These are phyloP conservation scores for Solanum aculeatissimum DNA, from an alignment of 305 asterid species.

Conservation along the genomic window DNA sequence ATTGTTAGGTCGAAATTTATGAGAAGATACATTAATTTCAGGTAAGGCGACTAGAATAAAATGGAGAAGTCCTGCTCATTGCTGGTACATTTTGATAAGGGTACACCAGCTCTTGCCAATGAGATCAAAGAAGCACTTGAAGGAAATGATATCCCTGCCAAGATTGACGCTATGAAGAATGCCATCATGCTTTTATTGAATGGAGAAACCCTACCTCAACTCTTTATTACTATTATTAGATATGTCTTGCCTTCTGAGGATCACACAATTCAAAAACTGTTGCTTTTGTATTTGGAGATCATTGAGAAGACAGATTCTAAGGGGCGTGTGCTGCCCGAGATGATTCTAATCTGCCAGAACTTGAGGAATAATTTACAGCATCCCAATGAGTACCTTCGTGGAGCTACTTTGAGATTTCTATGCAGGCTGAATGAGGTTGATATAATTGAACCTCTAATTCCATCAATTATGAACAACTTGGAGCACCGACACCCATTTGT, in stretches of 20 bases:
- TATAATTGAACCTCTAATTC: constrained; percentile 87
- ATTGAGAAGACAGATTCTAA: constrained; percentile 81
- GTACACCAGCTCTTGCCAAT: constrained; percentile 76
- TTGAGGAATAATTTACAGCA: constrained; percentile 83
- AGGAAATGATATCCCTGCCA: constrained; percentile 61
- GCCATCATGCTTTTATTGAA: constrained; percentile 83
- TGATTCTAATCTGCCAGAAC: constrained; percentile 90
- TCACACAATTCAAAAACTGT: constrained; percentile 80
- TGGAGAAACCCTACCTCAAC: constrained; percentile 86
- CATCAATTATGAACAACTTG: constrained; percentile 77
- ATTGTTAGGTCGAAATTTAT: neutral
- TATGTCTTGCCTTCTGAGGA: constrained; percentile 86
- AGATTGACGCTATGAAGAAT: constrained; percentile 84
- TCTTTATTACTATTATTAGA: constrained; percentile 75
- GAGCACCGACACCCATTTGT: constrained; percentile 86
- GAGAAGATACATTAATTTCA: neutral
- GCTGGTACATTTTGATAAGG: constrained; percentile 82
- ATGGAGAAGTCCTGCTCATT: constrained; percentile 89
- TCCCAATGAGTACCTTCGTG: constrained; percentile 89
- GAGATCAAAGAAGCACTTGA: constrained; percentile 96
- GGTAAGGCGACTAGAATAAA: neutral
- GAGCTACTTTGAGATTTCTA: constrained; percentile 86
- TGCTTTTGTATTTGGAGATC: constrained; percentile 77
- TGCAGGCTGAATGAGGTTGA: constrained; percentile 86
- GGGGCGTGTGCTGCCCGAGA: constrained; percentile 82